Evolutionary conservation across 2,329 filamentous ascomycete species (phyloP).

Genomic region (Didymella lethalis): DNA sequence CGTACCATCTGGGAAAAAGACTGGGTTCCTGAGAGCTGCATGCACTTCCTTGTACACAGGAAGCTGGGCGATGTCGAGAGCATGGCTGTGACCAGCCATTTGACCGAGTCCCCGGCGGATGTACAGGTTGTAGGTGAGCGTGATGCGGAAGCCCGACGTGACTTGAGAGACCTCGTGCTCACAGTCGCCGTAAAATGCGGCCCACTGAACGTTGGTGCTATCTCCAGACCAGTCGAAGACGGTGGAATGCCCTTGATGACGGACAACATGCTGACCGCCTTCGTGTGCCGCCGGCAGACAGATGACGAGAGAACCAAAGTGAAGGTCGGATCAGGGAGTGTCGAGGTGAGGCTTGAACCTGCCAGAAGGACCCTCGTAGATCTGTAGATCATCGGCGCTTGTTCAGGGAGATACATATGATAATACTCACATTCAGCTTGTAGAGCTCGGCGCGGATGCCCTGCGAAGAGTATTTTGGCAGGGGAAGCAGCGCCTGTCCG

Average conservation of each 20-base stretch:
- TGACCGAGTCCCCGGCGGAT: slow-evolving; percentile 49
- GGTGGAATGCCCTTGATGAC: slow-evolving; percentile 51
- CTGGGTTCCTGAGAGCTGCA: neutral
- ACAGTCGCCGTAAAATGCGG: slow-evolving; percentile 62
- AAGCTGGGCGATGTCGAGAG: slow-evolving; percentile 37
- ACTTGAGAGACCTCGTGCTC: slow-evolving; percentile 63
- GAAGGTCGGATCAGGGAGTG: slow-evolving; percentile 57
- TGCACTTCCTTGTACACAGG: neutral
- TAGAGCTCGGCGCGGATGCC: neutral
- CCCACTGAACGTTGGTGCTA: slow-evolving; percentile 52
- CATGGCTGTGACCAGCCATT: slow-evolving; percentile 27
- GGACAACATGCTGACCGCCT: slow-evolving; percentile 57
- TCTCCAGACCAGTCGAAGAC: slow-evolving; percentile 54
- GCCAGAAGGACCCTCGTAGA: slow-evolving; percentile 62
- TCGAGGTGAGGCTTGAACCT: slow-evolving; percentile 63
- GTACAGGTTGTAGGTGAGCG: slow-evolving; percentile 67
- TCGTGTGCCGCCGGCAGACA: slow-evolving; percentile 55
- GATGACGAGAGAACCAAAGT: slow-evolving; percentile 64
- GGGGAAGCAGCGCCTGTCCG: slow-evolving; percentile 56
- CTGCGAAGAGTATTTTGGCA: neutral
- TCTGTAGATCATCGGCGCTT: slow-evolving; percentile 38
- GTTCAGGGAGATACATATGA: neutral
- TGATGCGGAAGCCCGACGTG: slow-evolving; percentile 59
- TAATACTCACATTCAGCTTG: neutral
- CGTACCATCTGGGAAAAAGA: slow-evolving; percentile 53